Conservation (phyloP, 306 rosid species). For the Inga oerstediana region DNA sequence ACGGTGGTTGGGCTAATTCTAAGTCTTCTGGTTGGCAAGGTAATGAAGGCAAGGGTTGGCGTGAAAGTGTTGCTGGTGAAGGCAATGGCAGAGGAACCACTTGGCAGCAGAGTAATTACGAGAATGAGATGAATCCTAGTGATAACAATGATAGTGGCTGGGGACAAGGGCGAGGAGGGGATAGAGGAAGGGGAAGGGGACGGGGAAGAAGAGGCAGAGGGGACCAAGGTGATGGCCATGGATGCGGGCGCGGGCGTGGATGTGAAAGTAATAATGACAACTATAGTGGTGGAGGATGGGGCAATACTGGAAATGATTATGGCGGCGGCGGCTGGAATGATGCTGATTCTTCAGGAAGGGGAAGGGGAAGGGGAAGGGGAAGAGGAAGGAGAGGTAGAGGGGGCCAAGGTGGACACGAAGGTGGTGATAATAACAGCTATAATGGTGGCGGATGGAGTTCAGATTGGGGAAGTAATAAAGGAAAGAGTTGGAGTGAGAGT, state of each 20-base stretch:
- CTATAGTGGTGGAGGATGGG: not conserved
- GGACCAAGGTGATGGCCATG: not conserved
- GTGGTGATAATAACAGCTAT: not conserved
- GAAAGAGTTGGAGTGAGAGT: constrained; percentile 1
- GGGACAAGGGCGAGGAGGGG: not conserved
- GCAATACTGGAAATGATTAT: not conserved
- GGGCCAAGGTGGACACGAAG: not conserved
- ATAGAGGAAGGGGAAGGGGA: not conserved
- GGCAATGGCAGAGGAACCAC: not conserved
- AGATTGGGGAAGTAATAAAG: not conserved
- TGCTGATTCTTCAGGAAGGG: constrained; percentile 20
- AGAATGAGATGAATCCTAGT: not conserved
- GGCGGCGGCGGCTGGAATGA: not conserved
- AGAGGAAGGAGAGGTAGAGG: constrained; percentile 3
- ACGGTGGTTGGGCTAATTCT: constrained; percentile 27
- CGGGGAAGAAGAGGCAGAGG: constrained; percentile 11
- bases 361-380: constrained; percentile 8
- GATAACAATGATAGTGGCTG: constrained; percentile 2
- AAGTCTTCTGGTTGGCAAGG: constrained; percentile 19
- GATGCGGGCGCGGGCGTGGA: not conserved
- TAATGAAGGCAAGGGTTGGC: not conserved
- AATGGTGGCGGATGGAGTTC: not conserved
- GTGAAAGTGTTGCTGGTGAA: not conserved
- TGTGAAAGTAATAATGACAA: not conserved
- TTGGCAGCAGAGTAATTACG: constrained; percentile 7